Percentiles rank a stretch among this genome's conserved stretches.
Conservation (phyloP, 345 rosid genomes). For the Dipteronia dyeriana region DNA sequence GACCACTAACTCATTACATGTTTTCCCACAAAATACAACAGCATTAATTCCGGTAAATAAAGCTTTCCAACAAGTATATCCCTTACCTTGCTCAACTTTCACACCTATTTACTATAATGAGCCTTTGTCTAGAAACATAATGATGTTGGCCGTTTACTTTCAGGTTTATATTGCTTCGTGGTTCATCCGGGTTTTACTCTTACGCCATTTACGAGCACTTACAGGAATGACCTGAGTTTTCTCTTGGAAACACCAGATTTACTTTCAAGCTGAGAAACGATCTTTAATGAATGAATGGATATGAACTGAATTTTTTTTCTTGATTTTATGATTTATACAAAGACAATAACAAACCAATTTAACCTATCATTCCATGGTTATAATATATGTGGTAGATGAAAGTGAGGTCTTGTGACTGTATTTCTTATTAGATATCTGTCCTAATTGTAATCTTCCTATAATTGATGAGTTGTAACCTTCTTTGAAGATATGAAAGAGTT, state of each 20-base stretch:
- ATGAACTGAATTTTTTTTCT: background rate
- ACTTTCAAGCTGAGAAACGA: slow-evolving; percentile 82
- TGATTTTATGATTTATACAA: background rate
- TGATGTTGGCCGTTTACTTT: slow-evolving; percentile 27
- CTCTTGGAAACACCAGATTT: slow-evolving; percentile 79
- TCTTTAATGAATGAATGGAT: background rate
- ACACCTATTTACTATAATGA: slow-evolving; percentile 11
- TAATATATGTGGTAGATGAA: background rate
- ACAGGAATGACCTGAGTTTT: slow-evolving; percentile 86
- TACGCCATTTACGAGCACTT: slow-evolving; percentile 86
- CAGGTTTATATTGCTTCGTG: slow-evolving; percentile 90
- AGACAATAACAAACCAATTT: background rate
- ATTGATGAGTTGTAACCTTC: background rate
- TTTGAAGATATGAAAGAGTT: background rate
- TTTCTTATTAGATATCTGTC: background rate
- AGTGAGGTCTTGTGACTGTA: background rate
- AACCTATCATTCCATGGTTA: background rate
- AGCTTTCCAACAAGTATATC: slow-evolving; percentile 36
- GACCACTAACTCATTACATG: too few relatives aligned
- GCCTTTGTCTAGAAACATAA: slow-evolving; percentile 4
- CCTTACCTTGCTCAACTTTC: slow-evolving; percentile 38
- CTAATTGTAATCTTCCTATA: background rate
- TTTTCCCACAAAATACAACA: too few relatives aligned
- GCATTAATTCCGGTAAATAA: too few relatives aligned
- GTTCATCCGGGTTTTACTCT: slow-evolving; percentile 88